Conservation (phyloP, 805 yeast species). For the Yueomyces sinensis region DNA sequence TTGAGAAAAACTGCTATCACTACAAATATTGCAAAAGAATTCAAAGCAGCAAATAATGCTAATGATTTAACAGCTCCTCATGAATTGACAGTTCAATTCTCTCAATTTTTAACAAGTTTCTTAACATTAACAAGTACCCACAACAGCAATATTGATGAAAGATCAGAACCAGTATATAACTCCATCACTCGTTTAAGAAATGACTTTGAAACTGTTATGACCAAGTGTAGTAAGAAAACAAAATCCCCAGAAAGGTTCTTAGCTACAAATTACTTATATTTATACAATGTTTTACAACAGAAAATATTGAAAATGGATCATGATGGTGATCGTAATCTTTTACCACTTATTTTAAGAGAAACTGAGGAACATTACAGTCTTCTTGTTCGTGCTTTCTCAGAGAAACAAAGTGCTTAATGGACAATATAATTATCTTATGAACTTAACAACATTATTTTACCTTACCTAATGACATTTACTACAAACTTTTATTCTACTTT, state of each 20-base stretch:
- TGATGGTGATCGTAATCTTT: slow-evolving; percentile 2
- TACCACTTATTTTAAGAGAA: slow-evolving; percentile 16
- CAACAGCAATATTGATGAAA: slow-evolving; percentile 17
- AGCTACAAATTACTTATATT: slow-evolving; percentile 36
- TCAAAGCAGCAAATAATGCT: slow-evolving; percentile 9
- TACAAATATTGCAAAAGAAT: slow-evolving; percentile 19
- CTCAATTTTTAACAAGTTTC: slow-evolving; percentile 58
- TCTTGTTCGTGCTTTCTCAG: slow-evolving; percentile 16
- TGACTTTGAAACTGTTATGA: slow-evolving; percentile 68
- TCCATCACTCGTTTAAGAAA: slow-evolving; percentile 57
- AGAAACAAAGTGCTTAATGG: too few species aligned
- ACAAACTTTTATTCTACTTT: too few species aligned
- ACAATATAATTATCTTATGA: too few species aligned
- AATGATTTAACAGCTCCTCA: slow-evolving; percentile 33
- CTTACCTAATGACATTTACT: too few species aligned
- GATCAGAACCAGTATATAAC: slow-evolving; percentile 58
- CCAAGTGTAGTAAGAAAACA: slow-evolving; percentile 46
- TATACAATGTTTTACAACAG: slow-evolving; percentile 19
- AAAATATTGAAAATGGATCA: slow-evolving; percentile 8
- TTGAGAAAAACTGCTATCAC: slow-evolving; percentile 37
- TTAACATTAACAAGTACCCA: slow-evolving; percentile 38
- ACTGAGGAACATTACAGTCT: slow-evolving; percentile 19
- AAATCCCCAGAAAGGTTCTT: slow-evolving; percentile 56
- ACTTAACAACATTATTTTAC: too few species aligned
- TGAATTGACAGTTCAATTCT: slow-evolving; percentile 66